phyloP scores from a whole-genome alignment of 2,329 filamentous ascomycete species.

The Colletotrichum cuscutae region DNA sequence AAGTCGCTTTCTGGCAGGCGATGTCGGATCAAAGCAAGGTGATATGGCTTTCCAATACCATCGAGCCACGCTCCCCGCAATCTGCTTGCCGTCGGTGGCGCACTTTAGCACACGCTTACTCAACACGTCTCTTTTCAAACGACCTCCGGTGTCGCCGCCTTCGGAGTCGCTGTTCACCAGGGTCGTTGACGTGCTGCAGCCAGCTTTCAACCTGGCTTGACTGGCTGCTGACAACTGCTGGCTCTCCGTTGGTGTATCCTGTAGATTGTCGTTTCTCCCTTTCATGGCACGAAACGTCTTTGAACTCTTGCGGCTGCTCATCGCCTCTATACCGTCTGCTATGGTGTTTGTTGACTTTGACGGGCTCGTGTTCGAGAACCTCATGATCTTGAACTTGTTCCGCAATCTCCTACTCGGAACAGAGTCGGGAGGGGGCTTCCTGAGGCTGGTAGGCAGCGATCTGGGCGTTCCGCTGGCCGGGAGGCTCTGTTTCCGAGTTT shows the following conservation, averaged over 20 bases:
- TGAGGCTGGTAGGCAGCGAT: not conserved
- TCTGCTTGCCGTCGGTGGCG: constrained; percentile 24
- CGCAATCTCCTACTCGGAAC: constrained; percentile 12
- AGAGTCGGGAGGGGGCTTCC: constrained; percentile 1
- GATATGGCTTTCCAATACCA: constrained; percentile 20
- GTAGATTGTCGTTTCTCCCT: not conserved
- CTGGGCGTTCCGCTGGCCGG: not conserved
- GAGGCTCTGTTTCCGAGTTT: constrained; percentile 9
- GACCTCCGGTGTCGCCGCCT: constrained; percentile 33
- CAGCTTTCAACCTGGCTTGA: not conserved
- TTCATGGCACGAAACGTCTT: not conserved
- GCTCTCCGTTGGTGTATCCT: not conserved
- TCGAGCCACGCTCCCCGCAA: constrained; percentile 2
- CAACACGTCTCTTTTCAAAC: constrained; percentile 22
- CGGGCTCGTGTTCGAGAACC: not conserved
- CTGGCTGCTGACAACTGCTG: not conserved
- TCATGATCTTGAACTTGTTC: not conserved
- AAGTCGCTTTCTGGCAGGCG: constrained; percentile 22
- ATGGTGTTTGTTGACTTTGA: not conserved
- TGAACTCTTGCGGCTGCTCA: not conserved
- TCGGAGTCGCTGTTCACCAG: constrained; percentile 13
- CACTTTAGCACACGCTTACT: not conserved
- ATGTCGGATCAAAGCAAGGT: constrained; percentile 32
- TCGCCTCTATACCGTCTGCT: not conserved
- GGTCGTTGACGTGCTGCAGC: constrained; percentile 14